Evolutionary conservation across 139 green algal genomes (phyloP).

Genomic region (Axilococcus clingmanii): DNA sequence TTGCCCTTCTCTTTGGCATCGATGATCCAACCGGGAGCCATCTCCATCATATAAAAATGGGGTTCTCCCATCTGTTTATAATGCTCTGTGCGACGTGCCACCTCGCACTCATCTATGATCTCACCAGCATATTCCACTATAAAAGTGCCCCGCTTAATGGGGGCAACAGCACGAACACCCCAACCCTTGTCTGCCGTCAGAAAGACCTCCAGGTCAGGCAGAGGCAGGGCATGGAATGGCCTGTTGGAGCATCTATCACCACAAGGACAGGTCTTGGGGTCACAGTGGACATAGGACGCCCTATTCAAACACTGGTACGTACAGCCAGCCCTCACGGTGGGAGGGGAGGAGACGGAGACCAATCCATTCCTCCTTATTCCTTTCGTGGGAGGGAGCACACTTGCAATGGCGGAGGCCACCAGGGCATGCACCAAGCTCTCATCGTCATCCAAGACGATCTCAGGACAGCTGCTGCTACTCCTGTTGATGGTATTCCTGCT

Average conservation of each 20-base stretch:
- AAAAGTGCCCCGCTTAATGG: constrained; percentile 52
- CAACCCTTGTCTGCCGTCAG: constrained; percentile 59
- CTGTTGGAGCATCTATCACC: constrained; percentile 65
- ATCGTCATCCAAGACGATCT: too few species aligned
- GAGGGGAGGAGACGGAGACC: neutral
- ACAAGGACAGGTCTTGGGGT: constrained; percentile 61
- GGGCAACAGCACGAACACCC: constrained; percentile 48
- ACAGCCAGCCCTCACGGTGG: constrained; percentile 30
- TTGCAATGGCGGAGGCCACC: too few species aligned
- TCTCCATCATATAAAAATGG: constrained; percentile 88
- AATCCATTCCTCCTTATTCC: too few species aligned
- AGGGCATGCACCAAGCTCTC: too few species aligned
- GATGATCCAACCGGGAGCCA: constrained; percentile 59
- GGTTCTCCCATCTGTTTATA: constrained; percentile 37
- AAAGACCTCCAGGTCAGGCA: constrained; percentile 56
- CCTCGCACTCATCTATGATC: constrained; percentile 45
- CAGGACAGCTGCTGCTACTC: too few species aligned
- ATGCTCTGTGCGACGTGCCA: constrained; percentile 48
- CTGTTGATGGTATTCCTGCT: too few species aligned
- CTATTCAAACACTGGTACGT: constrained; percentile 52
- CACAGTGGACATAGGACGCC: constrained; percentile 62
- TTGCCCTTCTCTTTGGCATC: constrained; percentile 70
- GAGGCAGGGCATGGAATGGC: constrained; percentile 56
- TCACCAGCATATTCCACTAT: constrained; percentile 80
- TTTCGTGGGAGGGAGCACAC: too few species aligned